Percentiles rank a stretch among this genome's conserved stretches.
These are phyloP conservation scores for Cladophialophora carrionii DNA, from an alignment of 2,329 filamentous ascomycete species.

Conservation along the genomic window DNA sequence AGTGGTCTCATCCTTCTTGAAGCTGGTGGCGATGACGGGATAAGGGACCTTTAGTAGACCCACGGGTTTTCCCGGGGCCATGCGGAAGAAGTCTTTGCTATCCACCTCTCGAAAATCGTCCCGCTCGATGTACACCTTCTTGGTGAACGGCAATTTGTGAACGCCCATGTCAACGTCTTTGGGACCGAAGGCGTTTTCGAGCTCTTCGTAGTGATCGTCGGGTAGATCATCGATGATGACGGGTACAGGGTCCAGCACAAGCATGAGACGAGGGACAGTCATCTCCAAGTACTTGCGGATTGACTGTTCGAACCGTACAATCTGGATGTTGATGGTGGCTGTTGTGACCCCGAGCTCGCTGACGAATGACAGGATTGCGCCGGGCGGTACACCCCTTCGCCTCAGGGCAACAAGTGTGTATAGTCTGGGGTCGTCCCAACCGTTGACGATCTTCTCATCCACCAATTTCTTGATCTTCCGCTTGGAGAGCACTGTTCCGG, in stretches of 20 bases:
- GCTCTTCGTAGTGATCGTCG: constrained; percentile 66
- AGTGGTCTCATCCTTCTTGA: constrained; percentile 66
- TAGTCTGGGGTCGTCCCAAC: constrained; percentile 88
- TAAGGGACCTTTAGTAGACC: constrained; percentile 72
- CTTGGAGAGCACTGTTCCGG: constrained; percentile 85
- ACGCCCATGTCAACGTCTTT: constrained; percentile 66
- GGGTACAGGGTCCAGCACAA: constrained; percentile 82
- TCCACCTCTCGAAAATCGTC: constrained; percentile 76
- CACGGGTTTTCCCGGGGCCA: constrained; percentile 73
- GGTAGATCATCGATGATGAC: constrained; percentile 79
- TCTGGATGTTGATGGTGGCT: constrained; percentile 75
- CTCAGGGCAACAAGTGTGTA: constrained; percentile 85
- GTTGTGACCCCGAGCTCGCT: constrained; percentile 91
- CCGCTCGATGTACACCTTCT: constrained; percentile 81
- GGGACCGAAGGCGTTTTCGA: constrained; percentile 77
- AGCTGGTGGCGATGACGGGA: constrained; percentile 69
- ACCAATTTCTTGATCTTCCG: constrained; percentile 80
- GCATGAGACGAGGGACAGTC: constrained; percentile 84
- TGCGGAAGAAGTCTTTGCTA: constrained; percentile 74
- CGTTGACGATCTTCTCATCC: constrained; percentile 73
- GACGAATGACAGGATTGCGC: constrained; percentile 85
- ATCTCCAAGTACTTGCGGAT: constrained; percentile 85
- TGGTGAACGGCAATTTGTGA: constrained; percentile 68
- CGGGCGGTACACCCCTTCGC: constrained; percentile 82
- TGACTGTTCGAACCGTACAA: constrained; percentile 79